Percentiles rank a stretch among this genome's conserved stretches.
phyloP scores from a whole-genome alignment of 2,329 filamentous ascomycete species.

The Sarocladium kiliense region DNA sequence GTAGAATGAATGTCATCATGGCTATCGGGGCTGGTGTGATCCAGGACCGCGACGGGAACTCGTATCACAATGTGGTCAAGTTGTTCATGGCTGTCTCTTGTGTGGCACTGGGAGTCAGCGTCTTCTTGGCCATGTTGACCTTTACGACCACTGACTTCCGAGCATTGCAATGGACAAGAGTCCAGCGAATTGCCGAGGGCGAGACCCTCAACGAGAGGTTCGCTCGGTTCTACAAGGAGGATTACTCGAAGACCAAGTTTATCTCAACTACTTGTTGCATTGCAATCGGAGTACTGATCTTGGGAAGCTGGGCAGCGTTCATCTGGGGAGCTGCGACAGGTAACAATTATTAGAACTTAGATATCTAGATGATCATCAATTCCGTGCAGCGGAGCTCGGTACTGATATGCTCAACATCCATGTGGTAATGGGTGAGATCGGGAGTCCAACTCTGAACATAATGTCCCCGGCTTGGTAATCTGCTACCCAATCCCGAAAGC shows the following conservation, averaged over 20 bases:
- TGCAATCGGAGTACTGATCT: constrained; percentile 36
- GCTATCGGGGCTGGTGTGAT: constrained; percentile 44
- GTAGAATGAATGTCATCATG: constrained; percentile 47
- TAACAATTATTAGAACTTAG: constrained; percentile 34
- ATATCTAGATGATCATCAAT: too few relatives aligned
- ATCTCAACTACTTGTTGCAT: constrained; percentile 12
- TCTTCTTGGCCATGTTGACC: constrained; percentile 28
- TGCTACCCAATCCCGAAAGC: too few relatives aligned
- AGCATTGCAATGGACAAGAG: constrained; percentile 44
- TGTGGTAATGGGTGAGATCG: too few relatives aligned
- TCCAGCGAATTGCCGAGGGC: constrained; percentile 33
- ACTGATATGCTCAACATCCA: too few relatives aligned
- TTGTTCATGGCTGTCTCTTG: constrained; percentile 43
- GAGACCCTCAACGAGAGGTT: constrained; percentile 33
- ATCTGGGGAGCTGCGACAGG: constrained; percentile 56
- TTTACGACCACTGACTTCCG: constrained; percentile 32
- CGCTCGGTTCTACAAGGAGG: constrained; percentile 24
- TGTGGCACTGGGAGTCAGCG: constrained; percentile 33
- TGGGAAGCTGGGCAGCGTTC: constrained; percentile 51
- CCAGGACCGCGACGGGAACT: constrained; percentile 45
- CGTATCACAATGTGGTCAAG: constrained; percentile 42
- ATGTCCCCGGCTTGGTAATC: too few relatives aligned
- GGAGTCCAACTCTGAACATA: too few relatives aligned
- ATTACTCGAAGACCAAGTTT: constrained; percentile 8
- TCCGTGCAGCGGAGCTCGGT: too few relatives aligned